Evolutionary conservation across 1,284 basidiomycete species (phyloP).

Genomic region (Microbotryum silenes-acaulis): DNA sequence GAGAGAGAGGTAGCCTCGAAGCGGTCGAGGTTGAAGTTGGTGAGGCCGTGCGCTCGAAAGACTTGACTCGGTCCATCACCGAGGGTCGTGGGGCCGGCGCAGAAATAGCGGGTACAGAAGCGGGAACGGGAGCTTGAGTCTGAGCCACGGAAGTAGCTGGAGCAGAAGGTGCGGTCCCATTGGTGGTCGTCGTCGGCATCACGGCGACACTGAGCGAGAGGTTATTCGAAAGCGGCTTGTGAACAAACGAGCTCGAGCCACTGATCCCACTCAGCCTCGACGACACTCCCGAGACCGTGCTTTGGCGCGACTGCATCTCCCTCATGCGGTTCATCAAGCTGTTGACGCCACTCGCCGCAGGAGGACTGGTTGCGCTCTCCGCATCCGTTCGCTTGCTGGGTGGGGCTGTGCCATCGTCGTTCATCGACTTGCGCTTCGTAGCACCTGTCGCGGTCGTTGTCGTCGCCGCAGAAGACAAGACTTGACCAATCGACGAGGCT

Average conservation of each 20-base stretch:
- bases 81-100: conserved; percentile 19
- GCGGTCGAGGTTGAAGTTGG: conserved; percentile 7
- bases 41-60: conserved; percentile 24
- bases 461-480: background rate
- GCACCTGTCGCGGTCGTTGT: conserved; percentile 15
- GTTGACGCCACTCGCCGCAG: background rate
- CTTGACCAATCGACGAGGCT: background rate
- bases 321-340: conserved; percentile 16
- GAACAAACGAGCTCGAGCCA: conserved; percentile 1
- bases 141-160: background rate
- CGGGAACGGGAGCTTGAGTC: conserved; percentile 1
- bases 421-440: conserved; percentile 28
- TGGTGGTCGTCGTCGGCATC: background rate
- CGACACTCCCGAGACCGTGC: conserved; percentile 8
- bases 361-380: background rate
- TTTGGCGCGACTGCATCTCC: conserved; percentile 21
- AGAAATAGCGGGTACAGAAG: background rate
- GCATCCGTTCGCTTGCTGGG: background rate
- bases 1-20: background rate
- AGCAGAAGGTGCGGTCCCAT: background rate
- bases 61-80: conserved; percentile 28
- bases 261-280: conserved; percentile 12
- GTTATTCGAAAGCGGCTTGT: background rate
- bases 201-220: background rate
- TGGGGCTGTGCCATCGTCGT: background rate